A percentile compares a stretch with the other conserved stretches of the same genome.
These are phyloP conservation scores for Baorangia bicolor DNA, from an alignment of 768 basidiomycete species.

Conservation along the genomic window DNA sequence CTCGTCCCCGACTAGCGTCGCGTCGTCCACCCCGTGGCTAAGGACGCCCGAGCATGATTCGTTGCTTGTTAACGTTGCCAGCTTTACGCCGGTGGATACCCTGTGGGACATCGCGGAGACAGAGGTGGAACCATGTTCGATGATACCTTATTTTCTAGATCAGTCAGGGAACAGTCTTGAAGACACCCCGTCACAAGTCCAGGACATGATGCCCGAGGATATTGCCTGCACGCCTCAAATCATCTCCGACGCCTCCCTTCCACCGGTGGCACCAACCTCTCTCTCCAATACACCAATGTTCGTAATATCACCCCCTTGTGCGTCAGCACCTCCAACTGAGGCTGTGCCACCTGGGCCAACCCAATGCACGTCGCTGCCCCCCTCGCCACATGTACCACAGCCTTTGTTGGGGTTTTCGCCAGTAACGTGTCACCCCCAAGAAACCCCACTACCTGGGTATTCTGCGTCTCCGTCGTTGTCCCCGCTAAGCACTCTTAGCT, in stretches of 20 bases:
- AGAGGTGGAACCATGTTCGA: not conserved
- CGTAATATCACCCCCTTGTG: not conserved
- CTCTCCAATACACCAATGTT: not conserved
- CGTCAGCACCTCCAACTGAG: not conserved
- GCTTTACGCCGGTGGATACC: not conserved
- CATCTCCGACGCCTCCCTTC: not conserved
- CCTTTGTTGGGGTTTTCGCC: not conserved
- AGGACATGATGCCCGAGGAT: conserved; percentile 20
- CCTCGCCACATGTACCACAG: not conserved
- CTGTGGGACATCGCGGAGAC: conserved; percentile 1
- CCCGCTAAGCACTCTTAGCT: conserved; percentile 14
- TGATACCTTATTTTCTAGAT: conserved; percentile 12
- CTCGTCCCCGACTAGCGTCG: conserved; percentile 20
- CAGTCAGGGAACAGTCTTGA: conserved; percentile 14
- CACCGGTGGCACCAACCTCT: not conserved
- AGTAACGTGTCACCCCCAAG: not conserved
- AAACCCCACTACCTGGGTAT: not conserved
- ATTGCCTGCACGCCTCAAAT: conserved; percentile 14
- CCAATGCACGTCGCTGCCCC: not conserved
- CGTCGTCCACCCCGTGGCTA: conserved; percentile 23
- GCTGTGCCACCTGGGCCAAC: not conserved
- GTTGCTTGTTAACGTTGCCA: not conserved
- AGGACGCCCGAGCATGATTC: conserved; percentile 16
- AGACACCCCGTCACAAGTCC: conserved; percentile 5
- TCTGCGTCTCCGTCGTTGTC: conserved; percentile 14